Conservation (phyloP, 495 filamentous ascomycete genomes). For the Aspergillus carlsbadensis region DNA sequence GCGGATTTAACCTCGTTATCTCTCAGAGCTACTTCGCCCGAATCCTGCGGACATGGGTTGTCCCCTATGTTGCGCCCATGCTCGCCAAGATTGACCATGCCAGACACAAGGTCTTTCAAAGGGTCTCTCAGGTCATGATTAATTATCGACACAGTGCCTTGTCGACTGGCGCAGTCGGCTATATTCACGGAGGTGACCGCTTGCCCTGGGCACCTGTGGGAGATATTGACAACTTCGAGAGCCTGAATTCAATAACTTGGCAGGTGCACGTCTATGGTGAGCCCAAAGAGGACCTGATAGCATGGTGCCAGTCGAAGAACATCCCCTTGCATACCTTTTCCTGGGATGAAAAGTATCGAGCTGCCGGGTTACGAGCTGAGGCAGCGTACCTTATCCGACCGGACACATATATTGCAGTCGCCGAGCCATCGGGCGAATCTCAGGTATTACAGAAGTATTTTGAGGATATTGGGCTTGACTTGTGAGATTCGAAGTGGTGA, state of each 20-base stretch:
- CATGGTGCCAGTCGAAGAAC: constrained; percentile 29
- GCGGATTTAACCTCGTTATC: constrained; percentile 27
- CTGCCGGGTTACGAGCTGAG: constrained; percentile 23
- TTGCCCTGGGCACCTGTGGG: constrained; percentile 34
- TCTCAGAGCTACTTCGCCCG: constrained; percentile 22
- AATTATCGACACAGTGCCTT: constrained; percentile 30
- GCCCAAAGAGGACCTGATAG: constrained; percentile 11
- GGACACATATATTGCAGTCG: constrained; percentile 37
- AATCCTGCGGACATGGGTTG: constrained; percentile 30
- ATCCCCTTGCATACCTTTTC: constrained; percentile 23
- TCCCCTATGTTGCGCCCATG: constrained; percentile 30
- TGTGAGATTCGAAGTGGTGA: not conserved
- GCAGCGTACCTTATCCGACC: constrained; percentile 35
- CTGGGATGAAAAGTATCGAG: constrained; percentile 27
- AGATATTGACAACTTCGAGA: constrained; percentile 31
- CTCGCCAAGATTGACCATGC: constrained; percentile 20
- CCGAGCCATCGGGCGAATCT: constrained; percentile 20
- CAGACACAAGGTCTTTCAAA: constrained; percentile 22
- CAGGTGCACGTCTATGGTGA: constrained; percentile 38
- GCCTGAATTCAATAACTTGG: constrained; percentile 29
- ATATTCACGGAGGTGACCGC: constrained; percentile 34
- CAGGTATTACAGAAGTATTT: constrained; percentile 20
- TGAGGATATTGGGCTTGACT: constrained; percentile 12
- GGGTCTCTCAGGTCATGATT: constrained; percentile 32
- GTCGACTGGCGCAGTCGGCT: constrained; percentile 8